Percentiles rank a stretch among this genome's conserved stretches.
Evolutionary conservation across 306 rosid genomes (phyloP).

Genomic region (Lithocarpus polystachyus): DNA sequence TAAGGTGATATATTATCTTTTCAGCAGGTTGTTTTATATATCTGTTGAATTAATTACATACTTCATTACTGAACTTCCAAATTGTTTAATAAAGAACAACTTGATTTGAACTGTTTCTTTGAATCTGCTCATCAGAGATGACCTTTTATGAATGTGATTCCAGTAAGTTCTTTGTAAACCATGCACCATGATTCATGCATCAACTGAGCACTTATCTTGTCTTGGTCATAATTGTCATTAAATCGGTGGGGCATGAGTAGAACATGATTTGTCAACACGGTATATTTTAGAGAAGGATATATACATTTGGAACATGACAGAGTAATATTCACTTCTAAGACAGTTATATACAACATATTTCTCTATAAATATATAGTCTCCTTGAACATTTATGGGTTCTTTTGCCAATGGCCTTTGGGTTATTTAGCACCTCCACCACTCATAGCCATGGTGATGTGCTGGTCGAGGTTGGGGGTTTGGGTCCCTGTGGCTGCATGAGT

Average conservation of each 20-base stretch:
- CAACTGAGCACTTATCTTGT: neutral
- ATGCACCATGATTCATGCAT: neutral
- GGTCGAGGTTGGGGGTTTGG: neutral
- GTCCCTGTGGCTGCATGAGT: neutral
- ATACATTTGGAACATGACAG: neutral
- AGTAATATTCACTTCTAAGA: neutral
- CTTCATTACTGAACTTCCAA: conserved; percentile 5
- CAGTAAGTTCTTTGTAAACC: neutral
- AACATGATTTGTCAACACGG: neutral
- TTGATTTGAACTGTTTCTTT: neutral
- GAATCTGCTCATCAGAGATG: neutral
- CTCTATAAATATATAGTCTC: neutral
- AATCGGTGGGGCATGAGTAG: neutral
- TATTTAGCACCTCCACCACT: neutral
- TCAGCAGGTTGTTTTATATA: conserved; percentile 15
- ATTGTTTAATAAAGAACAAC: neutral
- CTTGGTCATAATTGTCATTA: neutral
- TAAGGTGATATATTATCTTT: conserved; percentile 62
- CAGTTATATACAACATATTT: neutral
- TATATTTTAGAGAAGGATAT: neutral
- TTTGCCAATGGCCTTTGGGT: neutral
- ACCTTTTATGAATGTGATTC: neutral
- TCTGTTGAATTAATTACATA: neutral
- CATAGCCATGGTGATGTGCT: neutral
- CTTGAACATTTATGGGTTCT: neutral